These are phyloP conservation scores for Beta corolliflora DNA, from an alignment of 179 eudicot species.

Conservation along the genomic window DNA sequence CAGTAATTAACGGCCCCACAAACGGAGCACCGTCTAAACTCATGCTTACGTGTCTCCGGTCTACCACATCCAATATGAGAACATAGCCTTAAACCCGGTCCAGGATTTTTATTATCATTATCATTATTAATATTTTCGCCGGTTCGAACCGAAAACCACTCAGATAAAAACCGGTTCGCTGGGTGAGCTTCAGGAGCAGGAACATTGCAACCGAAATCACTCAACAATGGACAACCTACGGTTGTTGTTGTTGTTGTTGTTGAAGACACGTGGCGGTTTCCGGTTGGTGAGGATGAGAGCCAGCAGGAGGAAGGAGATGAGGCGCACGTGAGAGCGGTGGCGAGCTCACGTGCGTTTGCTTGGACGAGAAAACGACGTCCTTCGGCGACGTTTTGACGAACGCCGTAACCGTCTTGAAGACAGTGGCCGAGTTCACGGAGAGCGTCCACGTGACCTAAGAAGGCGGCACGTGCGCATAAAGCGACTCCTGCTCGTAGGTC, in stretches of 20 bases:
- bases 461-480: constrained; percentile 64
- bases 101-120: constrained; percentile 3
- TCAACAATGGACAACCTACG: constrained; percentile 41
- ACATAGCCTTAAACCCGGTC: constrained; percentile 57
- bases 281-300: not conserved
- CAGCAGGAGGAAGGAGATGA: constrained; percentile 2
- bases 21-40: constrained; percentile 85
- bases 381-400: constrained; percentile 42
- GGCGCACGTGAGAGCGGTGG: constrained; percentile 34
- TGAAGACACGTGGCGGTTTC: constrained; percentile 11
- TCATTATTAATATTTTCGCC: not conserved
- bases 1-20: constrained; percentile 84
- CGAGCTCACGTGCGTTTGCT: constrained; percentile 67
- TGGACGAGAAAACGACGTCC: constrained; percentile 62
- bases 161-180: constrained; percentile 47
- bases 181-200: constrained; percentile 59
- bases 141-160: constrained; percentile 42
- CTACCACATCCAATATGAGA: constrained; percentile 79
- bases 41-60: constrained; percentile 81
- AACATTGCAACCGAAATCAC: constrained; percentile 58
- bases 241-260: not conserved
- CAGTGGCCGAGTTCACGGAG: constrained; percentile 77
- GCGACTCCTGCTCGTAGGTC: constrained; percentile 70
- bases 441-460: constrained; percentile 62
- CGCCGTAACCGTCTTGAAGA: constrained; percentile 71